Conservation (phyloP, 2,329 filamentous ascomycete species). For the Magnaporthiopsis rhizophila region DNA sequence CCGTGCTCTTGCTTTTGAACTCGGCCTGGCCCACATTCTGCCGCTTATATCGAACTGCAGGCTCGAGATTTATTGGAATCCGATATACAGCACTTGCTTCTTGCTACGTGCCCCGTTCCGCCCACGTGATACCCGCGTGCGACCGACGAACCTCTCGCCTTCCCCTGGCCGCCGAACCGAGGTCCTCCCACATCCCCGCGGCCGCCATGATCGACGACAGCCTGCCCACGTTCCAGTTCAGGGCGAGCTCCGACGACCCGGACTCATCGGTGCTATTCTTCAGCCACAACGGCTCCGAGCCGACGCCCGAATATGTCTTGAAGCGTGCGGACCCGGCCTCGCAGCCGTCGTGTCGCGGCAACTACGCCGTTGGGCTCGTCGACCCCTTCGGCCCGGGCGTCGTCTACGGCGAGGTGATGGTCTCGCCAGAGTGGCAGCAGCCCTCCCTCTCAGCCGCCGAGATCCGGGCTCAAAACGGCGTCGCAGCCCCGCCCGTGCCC, state of each 20-base stretch:
- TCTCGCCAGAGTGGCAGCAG: conserved; percentile 79
- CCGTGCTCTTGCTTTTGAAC: not conserved
- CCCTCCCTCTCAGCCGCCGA: conserved; percentile 76
- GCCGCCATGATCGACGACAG: conserved; percentile 80
- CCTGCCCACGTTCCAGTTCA: conserved; percentile 64
- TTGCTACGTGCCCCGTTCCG: too few relatives aligned
- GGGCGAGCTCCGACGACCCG: conserved; percentile 42
- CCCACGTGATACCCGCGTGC: too few relatives aligned
- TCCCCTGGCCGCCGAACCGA: too few relatives aligned
- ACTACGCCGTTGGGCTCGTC: conserved; percentile 78
- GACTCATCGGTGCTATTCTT: conserved; percentile 51
- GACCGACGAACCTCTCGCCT: too few relatives aligned
- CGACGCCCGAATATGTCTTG: conserved; percentile 70
- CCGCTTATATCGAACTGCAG: not conserved
- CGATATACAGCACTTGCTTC: too few relatives aligned
- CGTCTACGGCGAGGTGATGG: conserved; percentile 77
- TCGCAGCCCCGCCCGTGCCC: conserved; percentile 56
- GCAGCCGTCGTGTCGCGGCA: conserved; percentile 59
- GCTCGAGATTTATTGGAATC: not conserved
- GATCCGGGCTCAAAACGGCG: conserved; percentile 55
- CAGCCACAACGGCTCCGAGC: conserved; percentile 70
- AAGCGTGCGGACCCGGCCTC: conserved; percentile 66
- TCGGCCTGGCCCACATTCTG: not conserved
- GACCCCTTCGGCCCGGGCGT: conserved; percentile 76
- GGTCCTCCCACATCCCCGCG: too few relatives aligned